phyloP scores from a whole-genome alignment of 2,329 filamentous ascomycete genomes.

The Trichoderma lentiforme region DNA sequence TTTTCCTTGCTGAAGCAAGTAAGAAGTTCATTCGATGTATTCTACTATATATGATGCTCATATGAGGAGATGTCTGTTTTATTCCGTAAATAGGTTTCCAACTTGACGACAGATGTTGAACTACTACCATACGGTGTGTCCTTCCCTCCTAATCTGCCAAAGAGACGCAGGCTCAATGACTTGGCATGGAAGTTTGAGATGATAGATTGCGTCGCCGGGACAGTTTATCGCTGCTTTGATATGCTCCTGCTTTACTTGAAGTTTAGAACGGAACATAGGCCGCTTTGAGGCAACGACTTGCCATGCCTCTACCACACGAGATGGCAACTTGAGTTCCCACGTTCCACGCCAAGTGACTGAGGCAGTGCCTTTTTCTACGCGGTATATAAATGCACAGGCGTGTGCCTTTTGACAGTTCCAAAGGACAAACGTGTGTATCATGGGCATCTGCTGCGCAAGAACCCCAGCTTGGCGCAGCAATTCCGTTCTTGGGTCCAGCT shows the following conservation, averaged over 20 bases:
- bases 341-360: constrained; percentile 33
- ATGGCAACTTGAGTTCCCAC: constrained; percentile 29
- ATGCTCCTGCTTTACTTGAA: constrained; percentile 19
- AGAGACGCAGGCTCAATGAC: constrained; percentile 33
- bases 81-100: no score
- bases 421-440: constrained; percentile 31
- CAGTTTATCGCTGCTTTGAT: constrained; percentile 22
- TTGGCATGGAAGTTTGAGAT: constrained; percentile 30
- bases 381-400: constrained; percentile 35
- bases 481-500: constrained; percentile 21
- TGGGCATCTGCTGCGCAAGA: constrained; percentile 30
- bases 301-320: constrained; percentile 26
- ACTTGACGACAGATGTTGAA: neutral
- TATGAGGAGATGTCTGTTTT: no score
- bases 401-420: constrained; percentile 32
- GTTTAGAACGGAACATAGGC: constrained; percentile 10
- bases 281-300: constrained; percentile 10
- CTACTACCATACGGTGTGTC: neutral
- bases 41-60: no score
- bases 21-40: no score
- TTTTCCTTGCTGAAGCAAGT: no score
- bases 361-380: constrained; percentile 21
- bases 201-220: constrained; percentile 33
- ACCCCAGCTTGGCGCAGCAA: constrained; percentile 27
- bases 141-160: constrained; percentile 34